Evolutionary conservation across 331 rosid species (phyloP).

Genomic region (Quercus phellos): DNA sequence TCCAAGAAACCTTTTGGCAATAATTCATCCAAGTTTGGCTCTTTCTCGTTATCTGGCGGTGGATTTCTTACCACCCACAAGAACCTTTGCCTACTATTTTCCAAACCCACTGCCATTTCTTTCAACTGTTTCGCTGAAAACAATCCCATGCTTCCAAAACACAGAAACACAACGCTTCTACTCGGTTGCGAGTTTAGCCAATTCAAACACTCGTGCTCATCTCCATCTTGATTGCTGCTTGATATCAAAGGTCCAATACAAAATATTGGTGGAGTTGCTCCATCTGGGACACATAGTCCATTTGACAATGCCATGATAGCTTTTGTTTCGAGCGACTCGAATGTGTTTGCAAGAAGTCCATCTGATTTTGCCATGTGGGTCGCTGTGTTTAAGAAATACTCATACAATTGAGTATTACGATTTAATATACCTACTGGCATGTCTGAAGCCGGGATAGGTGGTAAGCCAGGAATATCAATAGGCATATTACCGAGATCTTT

Average conservation of each 20-base stretch:
- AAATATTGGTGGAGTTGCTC: neutral
- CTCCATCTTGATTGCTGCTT: neutral
- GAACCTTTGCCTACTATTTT: slow-evolving; percentile 37
- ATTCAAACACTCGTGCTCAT: slow-evolving; percentile 7
- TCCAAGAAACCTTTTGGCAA: too few relatives aligned
- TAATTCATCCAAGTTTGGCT: too few relatives aligned
- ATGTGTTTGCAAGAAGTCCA: slow-evolving; percentile 19
- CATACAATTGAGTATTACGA: neutral
- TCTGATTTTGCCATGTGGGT: slow-evolving; percentile 3
- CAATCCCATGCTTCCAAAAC: slow-evolving; percentile 47
- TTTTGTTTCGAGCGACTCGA: slow-evolving; percentile 11
- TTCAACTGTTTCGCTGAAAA: slow-evolving; percentile 23
- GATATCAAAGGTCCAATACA: slow-evolving; percentile 31
- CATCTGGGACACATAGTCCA: neutral
- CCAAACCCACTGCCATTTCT: slow-evolving; percentile 36
- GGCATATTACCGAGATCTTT: too few relatives aligned
- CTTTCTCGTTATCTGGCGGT: too few relatives aligned
- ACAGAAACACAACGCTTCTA: slow-evolving; percentile 30
- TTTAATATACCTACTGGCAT: slow-evolving; percentile 10
- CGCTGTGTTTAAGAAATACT: neutral
- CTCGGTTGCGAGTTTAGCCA: slow-evolving; percentile 44
- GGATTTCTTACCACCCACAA: slow-evolving; percentile 25
- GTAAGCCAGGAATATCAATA: slow-evolving; percentile 6
- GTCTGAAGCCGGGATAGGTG: slow-evolving; percentile 17
- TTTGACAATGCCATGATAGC: slow-evolving; percentile 7